Conservation (phyloP, 768 basidiomycete species). For the Serendipita vermifera region DNA sequence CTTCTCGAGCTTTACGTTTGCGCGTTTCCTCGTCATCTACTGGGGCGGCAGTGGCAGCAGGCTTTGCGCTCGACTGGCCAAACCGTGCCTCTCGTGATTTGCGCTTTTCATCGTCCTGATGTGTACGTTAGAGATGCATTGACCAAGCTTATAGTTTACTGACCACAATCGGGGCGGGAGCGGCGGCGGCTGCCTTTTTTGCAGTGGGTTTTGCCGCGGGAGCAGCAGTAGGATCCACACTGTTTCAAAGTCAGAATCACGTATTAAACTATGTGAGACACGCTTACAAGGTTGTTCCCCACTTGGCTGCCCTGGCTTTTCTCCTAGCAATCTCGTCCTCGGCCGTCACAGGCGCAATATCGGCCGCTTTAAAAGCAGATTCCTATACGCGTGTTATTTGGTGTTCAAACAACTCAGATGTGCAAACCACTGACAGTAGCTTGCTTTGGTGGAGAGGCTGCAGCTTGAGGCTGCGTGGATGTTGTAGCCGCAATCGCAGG, state of each 20-base stretch:
- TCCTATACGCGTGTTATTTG: no score
- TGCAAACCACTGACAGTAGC: no score
- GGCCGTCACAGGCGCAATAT: not conserved
- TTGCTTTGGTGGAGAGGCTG: no score
- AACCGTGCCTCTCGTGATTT: not conserved
- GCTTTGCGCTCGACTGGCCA: not conserved
- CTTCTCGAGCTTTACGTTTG: not conserved
- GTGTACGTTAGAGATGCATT: not conserved
- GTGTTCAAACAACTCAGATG: no score
- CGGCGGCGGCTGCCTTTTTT: not conserved
- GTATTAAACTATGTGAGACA: not conserved
- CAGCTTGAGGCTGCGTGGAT: no score
- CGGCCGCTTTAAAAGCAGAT: not conserved
- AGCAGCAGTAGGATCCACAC: not conserved
- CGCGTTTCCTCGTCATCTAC: not conserved
- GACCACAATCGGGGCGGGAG: not conserved
- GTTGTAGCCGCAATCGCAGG: not conserved
- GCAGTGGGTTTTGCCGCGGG: not conserved
- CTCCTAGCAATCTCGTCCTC: not conserved
- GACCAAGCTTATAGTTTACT: not conserved
- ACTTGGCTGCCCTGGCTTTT: not conserved
- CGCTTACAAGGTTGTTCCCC: slow-evolving; percentile 2
- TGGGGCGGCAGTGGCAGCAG: not conserved
- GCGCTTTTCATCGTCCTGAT: not conserved
- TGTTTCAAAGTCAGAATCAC: no score